Conservation (phyloP, 306 rosid species). For the Pterocarpus macrocarpus region DNA sequence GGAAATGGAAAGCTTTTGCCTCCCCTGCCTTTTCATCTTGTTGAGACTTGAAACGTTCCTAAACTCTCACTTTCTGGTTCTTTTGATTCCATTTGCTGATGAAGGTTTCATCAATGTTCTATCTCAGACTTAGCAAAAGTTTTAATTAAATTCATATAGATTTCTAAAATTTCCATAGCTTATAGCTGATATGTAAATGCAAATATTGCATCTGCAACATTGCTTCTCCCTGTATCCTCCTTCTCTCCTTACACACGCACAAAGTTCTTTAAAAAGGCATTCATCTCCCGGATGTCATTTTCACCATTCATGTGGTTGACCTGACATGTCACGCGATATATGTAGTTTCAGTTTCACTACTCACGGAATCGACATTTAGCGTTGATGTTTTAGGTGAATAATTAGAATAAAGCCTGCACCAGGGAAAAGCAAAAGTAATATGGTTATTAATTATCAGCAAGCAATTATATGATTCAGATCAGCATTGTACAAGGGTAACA, state of each 20-base stretch:
- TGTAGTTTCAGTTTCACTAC: neutral
- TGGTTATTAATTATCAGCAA: neutral
- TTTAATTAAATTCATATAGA: neutral
- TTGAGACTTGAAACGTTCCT: neutral
- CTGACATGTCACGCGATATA: neutral
- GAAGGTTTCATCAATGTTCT: neutral
- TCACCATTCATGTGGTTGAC: neutral
- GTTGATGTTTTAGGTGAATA: neutral
- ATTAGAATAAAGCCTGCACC: slow-evolving; percentile 9
- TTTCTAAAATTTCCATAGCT: neutral
- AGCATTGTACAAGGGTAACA: neutral
- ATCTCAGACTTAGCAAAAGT: neutral
- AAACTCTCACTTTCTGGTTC: neutral
- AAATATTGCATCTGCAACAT: neutral
- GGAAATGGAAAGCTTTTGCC: neutral
- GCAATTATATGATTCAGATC: slow-evolving; percentile 1
- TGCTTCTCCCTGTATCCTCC: neutral
- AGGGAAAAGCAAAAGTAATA: neutral
- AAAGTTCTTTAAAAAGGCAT: neutral
- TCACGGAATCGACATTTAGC: too few species aligned
- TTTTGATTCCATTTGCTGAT: neutral
- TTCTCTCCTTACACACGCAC: neutral
- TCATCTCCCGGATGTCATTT: neutral
- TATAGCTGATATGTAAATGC: neutral
- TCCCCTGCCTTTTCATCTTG: slow-evolving; percentile 3